phyloP scores from a whole-genome alignment of 169 alveolate species.

The Eimeria sp. region DNA sequence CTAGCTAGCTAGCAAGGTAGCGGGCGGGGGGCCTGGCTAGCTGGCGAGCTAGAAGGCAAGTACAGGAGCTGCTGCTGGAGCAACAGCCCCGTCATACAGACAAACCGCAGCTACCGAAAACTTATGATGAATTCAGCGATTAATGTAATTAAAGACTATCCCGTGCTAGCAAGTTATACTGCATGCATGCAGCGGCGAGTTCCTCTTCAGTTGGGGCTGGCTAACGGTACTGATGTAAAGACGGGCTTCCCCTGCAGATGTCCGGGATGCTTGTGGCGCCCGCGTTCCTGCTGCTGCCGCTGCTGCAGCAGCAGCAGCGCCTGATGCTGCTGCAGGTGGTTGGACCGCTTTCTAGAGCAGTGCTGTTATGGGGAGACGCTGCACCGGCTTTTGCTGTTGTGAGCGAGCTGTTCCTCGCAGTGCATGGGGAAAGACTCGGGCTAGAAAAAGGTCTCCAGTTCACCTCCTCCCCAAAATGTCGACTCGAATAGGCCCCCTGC shows the following conservation, averaged over 20 bases:
- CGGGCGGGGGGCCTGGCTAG: neutral
- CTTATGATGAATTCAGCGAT: neutral
- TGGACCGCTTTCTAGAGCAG: neutral
- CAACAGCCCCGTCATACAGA: neutral
- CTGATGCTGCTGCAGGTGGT: conserved; percentile 13
- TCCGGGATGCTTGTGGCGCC: neutral
- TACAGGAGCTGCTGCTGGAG: conserved; percentile 12
- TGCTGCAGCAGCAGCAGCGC: conserved; percentile 1
- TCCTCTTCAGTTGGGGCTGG: neutral
- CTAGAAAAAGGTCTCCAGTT: neutral
- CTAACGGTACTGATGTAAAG: neutral
- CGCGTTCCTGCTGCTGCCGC: neutral
- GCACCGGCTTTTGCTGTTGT: neutral
- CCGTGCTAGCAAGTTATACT: neutral
- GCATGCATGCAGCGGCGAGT: neutral
- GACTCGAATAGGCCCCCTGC: neutral
- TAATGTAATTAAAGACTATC: neutral
- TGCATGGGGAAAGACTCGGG: neutral
- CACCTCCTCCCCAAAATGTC: neutral
- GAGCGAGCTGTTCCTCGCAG: neutral
- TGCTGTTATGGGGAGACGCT: neutral
- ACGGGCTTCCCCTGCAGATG: neutral
- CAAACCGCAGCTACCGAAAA: neutral
- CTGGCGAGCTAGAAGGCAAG: neutral
- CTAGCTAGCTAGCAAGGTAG: neutral